Conservation (phyloP, 306 rosid genomes). For the Vicia villosa region DNA sequence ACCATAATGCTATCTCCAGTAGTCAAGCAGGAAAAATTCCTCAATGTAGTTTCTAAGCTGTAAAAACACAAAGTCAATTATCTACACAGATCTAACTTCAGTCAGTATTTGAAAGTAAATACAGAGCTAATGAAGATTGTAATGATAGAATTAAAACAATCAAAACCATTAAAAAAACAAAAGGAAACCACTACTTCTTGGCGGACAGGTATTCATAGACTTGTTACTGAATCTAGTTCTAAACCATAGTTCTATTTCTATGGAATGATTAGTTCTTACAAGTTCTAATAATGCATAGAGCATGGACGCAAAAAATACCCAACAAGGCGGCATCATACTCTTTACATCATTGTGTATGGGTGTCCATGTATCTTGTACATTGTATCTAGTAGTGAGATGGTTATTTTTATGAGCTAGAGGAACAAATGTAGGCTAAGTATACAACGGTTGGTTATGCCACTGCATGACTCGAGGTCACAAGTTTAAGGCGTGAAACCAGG, state of each 20-base stretch:
- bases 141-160: slow-evolving; percentile 8
- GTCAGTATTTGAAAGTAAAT: slow-evolving; percentile 10
- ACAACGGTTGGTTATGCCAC: background rate
- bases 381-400: too few species aligned
- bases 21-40: slow-evolving; percentile 94
- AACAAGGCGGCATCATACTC: too few species aligned
- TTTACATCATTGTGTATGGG: too few species aligned
- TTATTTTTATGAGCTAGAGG: too few species aligned
- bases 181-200: background rate
- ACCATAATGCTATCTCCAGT: slow-evolving; percentile 99
- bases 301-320: too few species aligned
- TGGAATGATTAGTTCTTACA: slow-evolving; percentile 11
- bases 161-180: background rate
- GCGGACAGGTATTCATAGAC: slow-evolving; percentile 5
- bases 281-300: too few species aligned
- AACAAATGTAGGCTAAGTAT: too few species aligned
- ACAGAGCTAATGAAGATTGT: slow-evolving; percentile 14
- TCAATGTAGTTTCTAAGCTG: slow-evolving; percentile 88
- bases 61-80: slow-evolving; percentile 38
- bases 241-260: background rate
- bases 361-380: too few species aligned
- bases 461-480: background rate
- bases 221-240: background rate
- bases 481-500: background rate
- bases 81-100: slow-evolving; percentile 14